phyloP scores from a whole-genome alignment of 331 rosid species.

The Spiraea crenata region DNA sequence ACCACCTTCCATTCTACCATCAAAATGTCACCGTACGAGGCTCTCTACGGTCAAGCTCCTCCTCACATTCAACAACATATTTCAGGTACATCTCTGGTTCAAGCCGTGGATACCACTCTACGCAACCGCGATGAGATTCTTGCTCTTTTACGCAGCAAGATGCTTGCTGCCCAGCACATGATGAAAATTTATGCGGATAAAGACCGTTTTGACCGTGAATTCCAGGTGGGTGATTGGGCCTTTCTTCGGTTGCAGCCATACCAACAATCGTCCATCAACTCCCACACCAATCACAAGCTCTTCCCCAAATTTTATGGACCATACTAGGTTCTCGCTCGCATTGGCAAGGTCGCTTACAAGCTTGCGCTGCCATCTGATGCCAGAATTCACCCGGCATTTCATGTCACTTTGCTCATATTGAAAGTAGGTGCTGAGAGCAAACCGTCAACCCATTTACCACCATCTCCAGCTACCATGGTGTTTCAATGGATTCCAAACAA shows the following conservation, averaged over 20 bases:
- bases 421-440: neutral
- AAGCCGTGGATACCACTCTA: neutral
- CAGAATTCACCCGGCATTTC: neutral
- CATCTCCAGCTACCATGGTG: neutral
- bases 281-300: neutral
- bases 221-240: neutral
- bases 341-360: neutral
- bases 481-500: too few relatives aligned
- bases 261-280: neutral
- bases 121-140: neutral
- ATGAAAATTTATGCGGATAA: neutral
- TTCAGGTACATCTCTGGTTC: neutral
- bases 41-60: neutral
- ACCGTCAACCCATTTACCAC: neutral
- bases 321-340: neutral
- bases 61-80: neutral
- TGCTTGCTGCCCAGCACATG: neutral
- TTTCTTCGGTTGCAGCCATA: neutral
- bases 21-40: neutral
- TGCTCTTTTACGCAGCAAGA: neutral
- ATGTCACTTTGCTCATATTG: neutral
- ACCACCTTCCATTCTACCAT: neutral
- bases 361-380: neutral
- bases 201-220: neutral
- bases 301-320: neutral